Percentiles rank a stretch among this genome's conserved stretches.
Conservation (phyloP, 306 rosid species). For the Quercus gilva region DNA sequence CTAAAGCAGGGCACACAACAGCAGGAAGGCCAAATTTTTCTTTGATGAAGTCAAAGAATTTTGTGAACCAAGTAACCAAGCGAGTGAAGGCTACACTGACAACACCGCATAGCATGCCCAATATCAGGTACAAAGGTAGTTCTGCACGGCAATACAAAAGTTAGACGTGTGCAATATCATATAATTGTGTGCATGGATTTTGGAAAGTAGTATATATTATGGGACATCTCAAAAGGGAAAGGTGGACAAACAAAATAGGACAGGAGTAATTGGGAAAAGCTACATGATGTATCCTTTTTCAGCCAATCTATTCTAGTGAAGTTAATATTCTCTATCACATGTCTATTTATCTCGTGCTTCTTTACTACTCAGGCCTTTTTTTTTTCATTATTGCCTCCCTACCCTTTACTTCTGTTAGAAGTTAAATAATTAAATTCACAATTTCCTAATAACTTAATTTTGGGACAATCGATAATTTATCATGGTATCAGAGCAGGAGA, state of each 20-base stretch:
- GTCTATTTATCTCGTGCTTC: background rate
- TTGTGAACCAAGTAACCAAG: conserved; percentile 81
- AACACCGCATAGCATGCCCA: conserved; percentile 98
- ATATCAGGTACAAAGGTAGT: conserved; percentile 85
- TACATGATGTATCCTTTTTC: background rate
- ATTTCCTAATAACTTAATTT: too few species aligned
- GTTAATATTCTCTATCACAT: background rate
- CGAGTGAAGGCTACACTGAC: conserved; percentile 89
- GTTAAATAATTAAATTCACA: too few species aligned
- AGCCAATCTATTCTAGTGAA: background rate
- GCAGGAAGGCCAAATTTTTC: conserved; percentile 82
- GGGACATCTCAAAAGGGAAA: background rate
- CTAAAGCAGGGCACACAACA: conserved; percentile 92
- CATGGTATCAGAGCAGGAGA: too few species aligned
- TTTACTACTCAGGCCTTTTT: background rate
- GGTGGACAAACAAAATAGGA: background rate
- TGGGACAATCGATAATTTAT: too few species aligned
- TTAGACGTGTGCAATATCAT: conserved; percentile 11
- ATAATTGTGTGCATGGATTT: background rate
- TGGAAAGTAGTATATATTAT: background rate
- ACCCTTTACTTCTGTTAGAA: background rate
- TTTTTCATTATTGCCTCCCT: background rate
- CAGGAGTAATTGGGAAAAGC: background rate
- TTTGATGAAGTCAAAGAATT: conserved; percentile 66
- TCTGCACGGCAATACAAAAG: conserved; percentile 60